Evolutionary conservation across 345 rosid genomes (phyloP), one percentile per base, ranked within the genome.

Genomic region (Salix koriyanagi): DNA sequence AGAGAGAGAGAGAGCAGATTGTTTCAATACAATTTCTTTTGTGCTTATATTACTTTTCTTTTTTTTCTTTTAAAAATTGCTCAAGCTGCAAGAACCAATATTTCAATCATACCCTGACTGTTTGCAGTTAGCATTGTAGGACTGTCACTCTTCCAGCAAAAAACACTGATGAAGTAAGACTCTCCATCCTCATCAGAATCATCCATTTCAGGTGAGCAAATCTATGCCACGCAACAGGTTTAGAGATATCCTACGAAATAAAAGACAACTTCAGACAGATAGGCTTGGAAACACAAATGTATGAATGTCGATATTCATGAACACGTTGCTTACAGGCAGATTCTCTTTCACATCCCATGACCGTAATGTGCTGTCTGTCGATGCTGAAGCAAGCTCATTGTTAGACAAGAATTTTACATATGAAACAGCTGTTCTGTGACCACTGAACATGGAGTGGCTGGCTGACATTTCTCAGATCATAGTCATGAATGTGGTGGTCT

Each of bases 41-140:
- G 34, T 32, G 34, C 34, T 32, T 32, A 32, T 32, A 32, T 32
- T 32, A 32, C 34, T 32, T 32, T 32, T 32, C 0, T 32, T 32
- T 32, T 32, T 32, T 0, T 32, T 32, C 34, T 32, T 30, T 32
- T 32, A 32, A 32, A 3, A 0, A 32, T 32, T 32, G 34, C 34
- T 32, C 34, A 32, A 32, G 34, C 34, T 32, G 34, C 34, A 32
- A 32, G 0, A 32, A 32, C 34, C 42, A 94, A 86, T 21, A 94
- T 98, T 84, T 94, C 94, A 56, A 94, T 94, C n/a, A 97, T 96
- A 73, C 99, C 99, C 83, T 92, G 98, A 85, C 98, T 96, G 81
- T 96, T 94, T 11, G 99, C 98, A 65, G 96, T 82, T 52, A 94
- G 86, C 94, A 96, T 94, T 3, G 98, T 96, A 46, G 98, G 94